Evolutionary conservation across 371 early-diverging fungal genomes (phyloP), one percentile per base, ranked within the genome.

Genomic region (Rhizopus stolonifer): DNA sequence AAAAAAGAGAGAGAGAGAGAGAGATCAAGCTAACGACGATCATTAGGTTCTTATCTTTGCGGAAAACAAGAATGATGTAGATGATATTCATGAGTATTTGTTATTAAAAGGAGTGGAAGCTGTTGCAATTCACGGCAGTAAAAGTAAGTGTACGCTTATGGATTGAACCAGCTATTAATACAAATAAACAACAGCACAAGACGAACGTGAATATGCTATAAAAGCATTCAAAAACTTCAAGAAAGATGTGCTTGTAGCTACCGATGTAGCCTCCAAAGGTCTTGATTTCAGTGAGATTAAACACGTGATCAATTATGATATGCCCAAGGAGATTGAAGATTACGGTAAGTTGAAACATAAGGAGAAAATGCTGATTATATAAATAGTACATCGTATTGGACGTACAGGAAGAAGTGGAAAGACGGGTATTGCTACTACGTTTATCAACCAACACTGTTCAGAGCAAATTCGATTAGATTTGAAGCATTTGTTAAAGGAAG

Each of bases 11-110:
- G 15, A 23, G 25, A 26, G 21, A 52, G 9, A 25, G 19, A 18
- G 24, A 43, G 10, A 7, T 29, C 10, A 17, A 24, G n/a, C 31
- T 40, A 25, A 49, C 31, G 1, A 7, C 29, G 5, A 22, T 54
- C 46, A 31, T 5, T 58, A 85, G 83, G 84, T 96, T 0, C 79
- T 99, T 46, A 87, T 99, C 18, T 99, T 99, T 79, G 95, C 98
- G 23, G 99, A 99, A 67, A 99, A 94, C 75, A 99, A 99, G 65
- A 90, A 93, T 69, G 98, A 96, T 62, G 99, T 99, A n/a, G 99
- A 99, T 61, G 96, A 96, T 65, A 92, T 99, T 23, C 94, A 95
- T 54, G 94, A 98, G 66, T 93, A 93, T 60, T 72, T 99, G 38
- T 74, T 94, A 32, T 67, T 93, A 26, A 95, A 96, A 64, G 95